Conservation (phyloP, 768 basidiomycete species). For the Tulasnella sp. region DNA sequence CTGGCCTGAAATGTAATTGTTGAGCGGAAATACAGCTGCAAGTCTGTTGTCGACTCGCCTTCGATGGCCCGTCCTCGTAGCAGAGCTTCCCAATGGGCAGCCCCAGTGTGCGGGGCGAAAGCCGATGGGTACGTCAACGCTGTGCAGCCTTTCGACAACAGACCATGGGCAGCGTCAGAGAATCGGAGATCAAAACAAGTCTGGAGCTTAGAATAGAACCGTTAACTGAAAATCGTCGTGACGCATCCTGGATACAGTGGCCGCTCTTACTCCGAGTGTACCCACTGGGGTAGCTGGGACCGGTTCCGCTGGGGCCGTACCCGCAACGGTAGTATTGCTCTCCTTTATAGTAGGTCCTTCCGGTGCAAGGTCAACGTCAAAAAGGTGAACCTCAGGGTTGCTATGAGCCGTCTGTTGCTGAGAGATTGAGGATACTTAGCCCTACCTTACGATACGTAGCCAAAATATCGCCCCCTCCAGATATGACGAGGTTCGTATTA, state of each 20-base stretch:
- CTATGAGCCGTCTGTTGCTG: too few relatives aligned
- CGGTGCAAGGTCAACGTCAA: conserved; percentile 23
- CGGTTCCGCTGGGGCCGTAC: conserved; percentile 7
- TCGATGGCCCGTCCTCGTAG: conserved; percentile 24
- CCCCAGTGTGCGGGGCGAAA: conserved; percentile 22
- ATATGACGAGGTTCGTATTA: conserved; percentile 22
- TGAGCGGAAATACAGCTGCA: not conserved
- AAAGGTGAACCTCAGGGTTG: conserved; percentile 5
- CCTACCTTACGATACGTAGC: conserved; percentile 17
- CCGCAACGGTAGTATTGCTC: conserved; percentile 18
- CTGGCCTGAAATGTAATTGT: conserved; percentile 10
- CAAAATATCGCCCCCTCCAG: conserved; percentile 7
- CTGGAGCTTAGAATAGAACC: too few relatives aligned
- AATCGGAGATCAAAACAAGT: conserved; percentile 25
- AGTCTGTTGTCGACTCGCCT: not conserved
- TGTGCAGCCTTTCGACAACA: conserved; percentile 12
- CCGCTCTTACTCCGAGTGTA: conserved; percentile 19
- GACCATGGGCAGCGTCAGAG: conserved; percentile 6
- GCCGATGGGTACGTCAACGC: conserved; percentile 24
- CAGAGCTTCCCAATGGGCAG: conserved; percentile 24
- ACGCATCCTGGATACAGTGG: too few relatives aligned
- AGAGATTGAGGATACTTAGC: not conserved
- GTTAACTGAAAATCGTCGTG: too few relatives aligned
- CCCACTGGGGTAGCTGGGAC: conserved; percentile 22
- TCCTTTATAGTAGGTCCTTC: conserved; percentile 16